Conservation (phyloP, 176 grass and related monocot species). For the Triticum timopheevii region DNA sequence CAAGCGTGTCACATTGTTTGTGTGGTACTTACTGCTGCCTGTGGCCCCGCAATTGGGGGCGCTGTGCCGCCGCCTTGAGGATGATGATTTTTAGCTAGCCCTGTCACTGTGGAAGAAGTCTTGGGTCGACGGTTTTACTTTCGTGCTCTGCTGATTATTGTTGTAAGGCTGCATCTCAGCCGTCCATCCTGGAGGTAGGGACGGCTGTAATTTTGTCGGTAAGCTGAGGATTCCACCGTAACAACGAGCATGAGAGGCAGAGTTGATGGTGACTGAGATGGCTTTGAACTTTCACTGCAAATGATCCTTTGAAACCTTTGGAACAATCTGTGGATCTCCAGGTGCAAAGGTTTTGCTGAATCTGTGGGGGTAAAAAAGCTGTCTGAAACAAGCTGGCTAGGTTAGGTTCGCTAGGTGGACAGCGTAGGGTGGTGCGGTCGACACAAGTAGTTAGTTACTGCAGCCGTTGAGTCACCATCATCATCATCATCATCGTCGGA, state of each 20-base stretch:
- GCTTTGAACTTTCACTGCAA: background rate
- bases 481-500: background rate
- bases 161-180: background rate
- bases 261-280: background rate
- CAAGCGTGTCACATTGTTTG: background rate
- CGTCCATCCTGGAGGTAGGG: background rate
- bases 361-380: background rate
- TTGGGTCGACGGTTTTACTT: too few species aligned
- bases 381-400: background rate
- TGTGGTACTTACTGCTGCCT: background rate
- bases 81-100: background rate
- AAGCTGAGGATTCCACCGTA: background rate
- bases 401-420: background rate
- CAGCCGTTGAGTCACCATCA: background rate
- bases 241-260: too few species aligned
- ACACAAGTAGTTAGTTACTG: background rate
- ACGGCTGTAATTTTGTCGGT: background rate
- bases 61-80: conserved; percentile 1
- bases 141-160: too few species aligned
- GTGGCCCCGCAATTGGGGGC: conserved; percentile 18
- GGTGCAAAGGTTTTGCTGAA: background rate
- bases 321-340: background rate
- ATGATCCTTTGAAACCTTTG: too few species aligned
- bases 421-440: background rate
- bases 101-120: background rate